A percentile compares a stretch with the other conserved stretches of the same genome.
phyloP scores from a whole-genome alignment of 305 asterid genomes.

The Ajuga reptans region DNA sequence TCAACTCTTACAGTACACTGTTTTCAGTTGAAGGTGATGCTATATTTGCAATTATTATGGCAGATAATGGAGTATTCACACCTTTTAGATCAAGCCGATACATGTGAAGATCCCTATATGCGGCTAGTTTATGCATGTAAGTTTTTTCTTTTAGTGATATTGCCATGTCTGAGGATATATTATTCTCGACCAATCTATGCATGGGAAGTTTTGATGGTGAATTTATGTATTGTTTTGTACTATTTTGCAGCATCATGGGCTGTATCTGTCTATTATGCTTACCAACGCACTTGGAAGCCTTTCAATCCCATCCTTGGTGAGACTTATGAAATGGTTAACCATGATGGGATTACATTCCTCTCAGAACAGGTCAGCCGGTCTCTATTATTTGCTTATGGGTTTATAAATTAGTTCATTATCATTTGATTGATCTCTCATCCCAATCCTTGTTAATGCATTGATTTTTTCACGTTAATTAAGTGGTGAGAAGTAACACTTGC shows the following conservation, averaged over 20 bases:
- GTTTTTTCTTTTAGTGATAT: constrained; percentile 17
- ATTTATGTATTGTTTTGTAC: constrained; percentile 1
- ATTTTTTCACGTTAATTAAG: not conserved
- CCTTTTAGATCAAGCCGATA: constrained; percentile 69
- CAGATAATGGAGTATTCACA: constrained; percentile 76
- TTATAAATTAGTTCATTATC: not conserved
- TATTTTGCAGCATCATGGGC: constrained; percentile 64
- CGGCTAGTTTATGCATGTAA: constrained; percentile 62
- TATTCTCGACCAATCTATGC: not conserved
- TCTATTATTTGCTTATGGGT: not conserved
- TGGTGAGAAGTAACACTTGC: constrained; percentile 5
- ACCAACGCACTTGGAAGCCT: constrained; percentile 84
- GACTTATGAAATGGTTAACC: constrained; percentile 75
- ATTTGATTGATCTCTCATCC: constrained; percentile 9
- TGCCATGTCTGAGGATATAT: not conserved
- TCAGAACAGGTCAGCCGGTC: constrained; percentile 60
- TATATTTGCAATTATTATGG: constrained; percentile 21
- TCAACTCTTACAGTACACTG: not conserved
- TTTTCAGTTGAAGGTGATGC: constrained; percentile 11
- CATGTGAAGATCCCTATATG: constrained; percentile 72
- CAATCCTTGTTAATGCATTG: constrained; percentile 2
- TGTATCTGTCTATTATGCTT: constrained; percentile 64
- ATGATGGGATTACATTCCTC: constrained; percentile 57
- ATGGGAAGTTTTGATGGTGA: not conserved
- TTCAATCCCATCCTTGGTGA: constrained; percentile 86